phyloP scores from a whole-genome alignment of 306 rosid species.

The Glycyrrhiza uralensis region DNA sequence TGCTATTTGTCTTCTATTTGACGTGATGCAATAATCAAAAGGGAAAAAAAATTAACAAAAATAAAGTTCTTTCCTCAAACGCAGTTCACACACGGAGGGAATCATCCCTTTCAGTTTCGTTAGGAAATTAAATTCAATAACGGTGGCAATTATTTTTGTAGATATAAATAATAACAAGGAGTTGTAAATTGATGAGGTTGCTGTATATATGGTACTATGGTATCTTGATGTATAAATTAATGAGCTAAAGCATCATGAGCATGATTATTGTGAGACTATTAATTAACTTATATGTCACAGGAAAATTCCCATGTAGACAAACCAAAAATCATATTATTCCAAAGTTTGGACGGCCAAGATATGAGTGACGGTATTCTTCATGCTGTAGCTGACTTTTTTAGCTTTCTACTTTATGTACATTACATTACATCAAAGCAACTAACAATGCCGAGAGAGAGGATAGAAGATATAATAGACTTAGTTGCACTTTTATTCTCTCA shows the following conservation, averaged over 20 bases:
- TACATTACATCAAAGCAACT: conserved; percentile 5
- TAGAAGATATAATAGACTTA: too few relatives aligned
- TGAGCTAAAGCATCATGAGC: neutral
- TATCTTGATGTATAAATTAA: conserved; percentile 7
- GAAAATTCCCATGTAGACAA: neutral
- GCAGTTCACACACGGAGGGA: neutral
- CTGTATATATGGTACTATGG: too few relatives aligned
- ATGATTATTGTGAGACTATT: too few relatives aligned
- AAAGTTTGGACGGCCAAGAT: conserved; percentile 20
- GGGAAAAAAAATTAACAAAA: neutral
- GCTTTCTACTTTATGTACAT: conserved; percentile 2
- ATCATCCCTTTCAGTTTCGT: neutral
- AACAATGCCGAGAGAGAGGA: neutral
- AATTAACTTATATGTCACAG: too few relatives aligned
- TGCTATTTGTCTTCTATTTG: conserved; percentile 28
- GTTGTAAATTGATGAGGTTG: too few relatives aligned
- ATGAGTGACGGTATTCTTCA: neutral
- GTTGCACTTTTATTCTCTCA: too few relatives aligned
- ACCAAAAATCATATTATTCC: conserved; percentile 10
- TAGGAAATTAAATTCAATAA: too few relatives aligned
- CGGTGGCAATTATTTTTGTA: too few relatives aligned
- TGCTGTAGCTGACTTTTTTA: conserved; percentile 3
- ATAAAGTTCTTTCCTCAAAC: neutral
- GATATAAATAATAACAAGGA: too few relatives aligned
- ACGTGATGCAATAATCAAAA: conserved; percentile 7